Percentiles rank a stretch among this genome's conserved stretches.
Evolutionary conservation across 1,139 yeast species (phyloP).

Genomic region (Saccharomyces hybrid): DNA sequence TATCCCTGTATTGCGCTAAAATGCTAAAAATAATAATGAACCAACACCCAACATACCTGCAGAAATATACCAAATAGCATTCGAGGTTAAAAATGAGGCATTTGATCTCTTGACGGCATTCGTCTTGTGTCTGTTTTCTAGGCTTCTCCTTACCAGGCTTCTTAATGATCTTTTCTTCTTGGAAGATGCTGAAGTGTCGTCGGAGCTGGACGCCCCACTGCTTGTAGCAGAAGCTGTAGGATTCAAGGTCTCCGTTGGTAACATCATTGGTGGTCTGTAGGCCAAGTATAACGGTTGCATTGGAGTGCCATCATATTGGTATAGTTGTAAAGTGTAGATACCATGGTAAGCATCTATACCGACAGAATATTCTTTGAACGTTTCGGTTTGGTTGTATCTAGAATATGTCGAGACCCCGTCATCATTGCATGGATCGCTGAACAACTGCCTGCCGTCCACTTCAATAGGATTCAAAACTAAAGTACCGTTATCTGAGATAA

Average conservation of each 20-base stretch:
- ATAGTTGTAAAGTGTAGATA: conserved; percentile 63
- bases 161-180: conserved; percentile 35
- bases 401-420: conserved; percentile 52
- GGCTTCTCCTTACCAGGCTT: conserved; percentile 52
- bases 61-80: conserved; percentile 25
- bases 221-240: conserved; percentile 51
- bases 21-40: conserved; percentile 22
- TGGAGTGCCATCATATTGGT: conserved; percentile 72
- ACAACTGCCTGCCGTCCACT: conserved; percentile 88
- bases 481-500: conserved; percentile 56
- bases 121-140: conserved; percentile 75
- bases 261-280: conserved; percentile 90
- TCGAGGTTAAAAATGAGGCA: conserved; percentile 14
- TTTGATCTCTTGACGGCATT: conserved; percentile 41
- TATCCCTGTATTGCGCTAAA: conserved; percentile 6
- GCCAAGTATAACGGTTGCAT: conserved; percentile 87
- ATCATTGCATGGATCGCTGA: conserved; percentile 75
- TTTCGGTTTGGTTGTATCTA: conserved; percentile 63
- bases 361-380: conserved; percentile 52
- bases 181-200: conserved; percentile 27
- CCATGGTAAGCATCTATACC: conserved; percentile 76
- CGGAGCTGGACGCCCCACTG: conserved; percentile 28
- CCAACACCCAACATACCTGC: conserved; percentile 26
- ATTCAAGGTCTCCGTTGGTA: conserved; percentile 84
- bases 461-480: conserved; percentile 62